Conservation (phyloP, 148 eudicot genomes). For the Dianthus caryophyllus region DNA sequence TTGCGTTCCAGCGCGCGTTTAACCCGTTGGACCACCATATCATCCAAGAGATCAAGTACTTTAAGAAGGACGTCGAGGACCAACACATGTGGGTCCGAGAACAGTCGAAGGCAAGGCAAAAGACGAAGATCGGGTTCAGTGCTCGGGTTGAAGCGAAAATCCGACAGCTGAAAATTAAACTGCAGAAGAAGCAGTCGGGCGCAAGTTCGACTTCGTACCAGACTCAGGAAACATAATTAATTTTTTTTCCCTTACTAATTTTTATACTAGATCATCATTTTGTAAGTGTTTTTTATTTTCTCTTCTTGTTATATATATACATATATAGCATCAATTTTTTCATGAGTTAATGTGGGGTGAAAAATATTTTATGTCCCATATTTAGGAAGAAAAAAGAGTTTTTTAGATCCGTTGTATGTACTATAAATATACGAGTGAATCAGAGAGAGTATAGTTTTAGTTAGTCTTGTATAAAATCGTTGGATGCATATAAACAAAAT, state of each 20-base stretch:
- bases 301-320: conserved; percentile 12
- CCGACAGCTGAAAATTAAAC: conserved; percentile 51
- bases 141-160: conserved; percentile 77
- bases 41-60: conserved; percentile 82
- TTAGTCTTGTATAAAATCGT: not conserved
- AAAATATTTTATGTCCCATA: conserved; percentile 13
- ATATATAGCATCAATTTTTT: conserved; percentile 24
- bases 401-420: conserved; percentile 27
- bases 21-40: conserved; percentile 83
- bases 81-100: conserved; percentile 64
- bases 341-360: conserved; percentile 27
- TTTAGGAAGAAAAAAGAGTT: conserved; percentile 29
- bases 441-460: conserved; percentile 22
- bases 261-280: conserved; percentile 11
- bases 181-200: conserved; percentile 59
- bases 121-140: conserved; percentile 65
- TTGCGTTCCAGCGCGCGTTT: conserved; percentile 55
- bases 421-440: conserved; percentile 29
- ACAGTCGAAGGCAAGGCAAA: conserved; percentile 56
- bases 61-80: conserved; percentile 67
- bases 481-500: not conserved
- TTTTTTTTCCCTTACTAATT: conserved; percentile 12
- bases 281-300: not conserved
- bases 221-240: conserved; percentile 11
- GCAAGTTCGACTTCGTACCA: conserved; percentile 14